Conservation (phyloP, 345 rosid genomes). For the Aurinia saxatilis region DNA sequence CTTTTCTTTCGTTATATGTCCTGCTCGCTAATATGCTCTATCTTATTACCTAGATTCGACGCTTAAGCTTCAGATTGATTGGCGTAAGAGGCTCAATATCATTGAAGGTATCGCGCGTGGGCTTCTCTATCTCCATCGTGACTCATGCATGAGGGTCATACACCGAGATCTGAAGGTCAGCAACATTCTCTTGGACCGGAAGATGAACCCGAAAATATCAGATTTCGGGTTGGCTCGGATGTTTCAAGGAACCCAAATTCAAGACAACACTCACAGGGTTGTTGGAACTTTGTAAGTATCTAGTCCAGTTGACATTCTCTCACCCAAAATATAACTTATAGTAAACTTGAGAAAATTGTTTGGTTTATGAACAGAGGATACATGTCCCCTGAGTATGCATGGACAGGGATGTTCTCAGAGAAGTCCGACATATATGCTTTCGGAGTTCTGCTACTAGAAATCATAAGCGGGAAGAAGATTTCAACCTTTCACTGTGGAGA, state of each 20-base stretch:
- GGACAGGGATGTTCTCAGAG: conserved; percentile 36
- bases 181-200: conserved; percentile 19
- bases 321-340: neutral
- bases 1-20: neutral
- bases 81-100: conserved; percentile 7
- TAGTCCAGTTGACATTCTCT: too few species aligned
- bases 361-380: conserved; percentile 7
- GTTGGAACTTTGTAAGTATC: conserved; percentile 11
- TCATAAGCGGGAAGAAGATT: neutral
- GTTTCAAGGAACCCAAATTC: conserved; percentile 12
- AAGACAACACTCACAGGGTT: conserved; percentile 8
- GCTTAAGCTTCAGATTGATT: conserved; percentile 3
- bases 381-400: conserved; percentile 47
- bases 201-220: conserved; percentile 16
- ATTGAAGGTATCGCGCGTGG: conserved; percentile 18
- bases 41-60: neutral
- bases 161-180: conserved; percentile 15
- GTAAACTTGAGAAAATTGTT: neutral
- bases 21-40: neutral
- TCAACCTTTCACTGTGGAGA: neutral
- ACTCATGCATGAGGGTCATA: conserved; percentile 5
- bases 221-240: conserved; percentile 19
- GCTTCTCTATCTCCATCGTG: conserved; percentile 5
- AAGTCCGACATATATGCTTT: conserved; percentile 41
- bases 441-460: conserved; percentile 28